A percentile compares a stretch with the other conserved stretches of the same genome.
These are phyloP conservation scores for Melastoma candidum DNA, from an alignment of 441 rosid genomes.

Conservation along the genomic window DNA sequence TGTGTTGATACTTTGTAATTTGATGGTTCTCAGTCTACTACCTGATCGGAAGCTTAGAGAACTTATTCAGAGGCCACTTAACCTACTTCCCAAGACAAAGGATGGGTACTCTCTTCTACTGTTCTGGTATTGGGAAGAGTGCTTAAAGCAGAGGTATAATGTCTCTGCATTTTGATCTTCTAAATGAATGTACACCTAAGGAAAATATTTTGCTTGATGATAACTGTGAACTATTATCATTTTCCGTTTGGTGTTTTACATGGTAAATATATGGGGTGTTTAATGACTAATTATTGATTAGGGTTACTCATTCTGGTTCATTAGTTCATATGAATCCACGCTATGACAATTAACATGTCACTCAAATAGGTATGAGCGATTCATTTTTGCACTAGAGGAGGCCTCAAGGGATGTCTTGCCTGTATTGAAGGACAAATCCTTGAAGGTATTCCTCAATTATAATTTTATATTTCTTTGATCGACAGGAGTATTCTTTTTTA, in stretches of 20 bases:
- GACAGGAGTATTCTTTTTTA: background rate
- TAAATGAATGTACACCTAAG: too few relatives aligned
- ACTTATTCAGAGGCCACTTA: slow-evolving; percentile 66
- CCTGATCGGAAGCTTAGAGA: slow-evolving; percentile 94
- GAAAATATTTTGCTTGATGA: too few relatives aligned
- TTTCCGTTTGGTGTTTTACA: too few relatives aligned
- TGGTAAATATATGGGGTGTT: too few relatives aligned
- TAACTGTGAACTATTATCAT: too few relatives aligned
- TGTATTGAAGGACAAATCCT: slow-evolving; percentile 70
- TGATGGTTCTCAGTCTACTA: slow-evolving; percentile 39
- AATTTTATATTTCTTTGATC: background rate
- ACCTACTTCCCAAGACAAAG: slow-evolving; percentile 62
- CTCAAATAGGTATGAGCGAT: slow-evolving; percentile 67
- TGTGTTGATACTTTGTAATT: too few relatives aligned
- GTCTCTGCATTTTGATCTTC: background rate
- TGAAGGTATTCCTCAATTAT: slow-evolving; percentile 44
- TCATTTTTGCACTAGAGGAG: slow-evolving; percentile 78
- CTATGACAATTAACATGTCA: slow-evolving; percentile 5
- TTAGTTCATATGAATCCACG: background rate
- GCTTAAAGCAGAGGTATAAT: slow-evolving; percentile 79
- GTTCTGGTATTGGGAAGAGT: slow-evolving; percentile 95
- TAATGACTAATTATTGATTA: too few relatives aligned
- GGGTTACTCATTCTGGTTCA: background rate
- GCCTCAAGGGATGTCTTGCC: slow-evolving; percentile 90
- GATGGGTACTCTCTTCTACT: slow-evolving; percentile 91